A percentile compares a stretch with the other conserved stretches of the same genome.
Evolutionary conservation across 139 green algal species (phyloP).

Genomic region (Asterochloris erici): DNA sequence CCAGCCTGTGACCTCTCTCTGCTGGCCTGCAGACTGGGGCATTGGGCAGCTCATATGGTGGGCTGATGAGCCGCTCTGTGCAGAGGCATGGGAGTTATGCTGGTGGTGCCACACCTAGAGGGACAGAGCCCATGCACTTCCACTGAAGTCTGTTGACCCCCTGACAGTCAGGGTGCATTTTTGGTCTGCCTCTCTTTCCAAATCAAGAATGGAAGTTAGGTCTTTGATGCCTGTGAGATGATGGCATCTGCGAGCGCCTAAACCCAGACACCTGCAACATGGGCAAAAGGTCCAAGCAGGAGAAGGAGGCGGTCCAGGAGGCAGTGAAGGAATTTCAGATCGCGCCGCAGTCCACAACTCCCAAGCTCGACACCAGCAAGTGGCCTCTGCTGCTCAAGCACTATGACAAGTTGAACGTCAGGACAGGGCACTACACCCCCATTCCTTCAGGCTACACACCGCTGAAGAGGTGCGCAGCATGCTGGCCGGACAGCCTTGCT

Average conservation of each 20-base stretch:
- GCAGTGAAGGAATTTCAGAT: constrained; percentile 47
- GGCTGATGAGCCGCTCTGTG: too few relatives aligned
- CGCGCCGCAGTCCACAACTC: constrained; percentile 43
- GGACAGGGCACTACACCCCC: constrained; percentile 97
- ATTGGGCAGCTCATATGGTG: too few relatives aligned
- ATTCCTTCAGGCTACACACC: constrained; percentile 92
- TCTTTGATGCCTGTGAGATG: too few relatives aligned
- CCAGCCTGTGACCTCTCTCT: background rate
- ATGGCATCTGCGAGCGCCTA: too few relatives aligned
- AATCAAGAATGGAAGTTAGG: too few relatives aligned
- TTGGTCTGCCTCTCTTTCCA: too few relatives aligned
- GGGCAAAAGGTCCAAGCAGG: too few relatives aligned
- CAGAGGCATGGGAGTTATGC: background rate
- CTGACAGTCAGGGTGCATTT: too few relatives aligned
- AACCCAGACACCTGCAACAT: too few relatives aligned
- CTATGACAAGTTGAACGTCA: constrained; percentile 91
- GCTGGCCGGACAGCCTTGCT: constrained; percentile 28
- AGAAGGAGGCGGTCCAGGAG: too few relatives aligned
- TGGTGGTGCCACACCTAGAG: background rate
- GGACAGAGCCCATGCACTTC: too few relatives aligned
- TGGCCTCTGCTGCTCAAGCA: constrained; percentile 98
- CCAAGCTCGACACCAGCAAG: constrained; percentile 86
- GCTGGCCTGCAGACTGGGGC: background rate
- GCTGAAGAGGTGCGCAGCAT: constrained; percentile 46
- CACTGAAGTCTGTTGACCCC: too few relatives aligned